These are phyloP conservation scores for Cyberlindnera xishuangbannaensis DNA, from an alignment of 805 yeast genomes.

Conservation along the genomic window DNA sequence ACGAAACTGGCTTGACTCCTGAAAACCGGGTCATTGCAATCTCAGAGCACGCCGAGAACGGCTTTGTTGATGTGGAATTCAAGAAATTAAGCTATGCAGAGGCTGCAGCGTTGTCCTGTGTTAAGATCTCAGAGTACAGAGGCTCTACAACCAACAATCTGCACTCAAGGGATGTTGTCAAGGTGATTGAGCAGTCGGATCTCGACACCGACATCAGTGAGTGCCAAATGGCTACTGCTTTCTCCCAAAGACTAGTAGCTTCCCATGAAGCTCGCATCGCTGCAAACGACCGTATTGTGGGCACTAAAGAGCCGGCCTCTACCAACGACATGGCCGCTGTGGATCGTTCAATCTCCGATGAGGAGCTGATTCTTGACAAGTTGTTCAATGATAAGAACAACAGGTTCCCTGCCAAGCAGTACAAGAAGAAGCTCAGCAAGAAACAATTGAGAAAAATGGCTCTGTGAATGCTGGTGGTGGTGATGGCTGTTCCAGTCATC, in stretches of 20 bases:
- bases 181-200: conserved; percentile 14
- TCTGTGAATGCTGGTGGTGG: no score
- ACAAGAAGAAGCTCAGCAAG: conserved; percentile 11
- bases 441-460: conserved; percentile 7
- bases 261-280: no score
- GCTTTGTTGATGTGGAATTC: conserved; percentile 40
- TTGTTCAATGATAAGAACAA: conserved; percentile 19
- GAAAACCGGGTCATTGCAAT: conserved; percentile 16
- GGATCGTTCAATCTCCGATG: conserved; percentile 6
- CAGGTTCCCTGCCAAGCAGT: conserved; percentile 19
- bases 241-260: no score
- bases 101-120: conserved; percentile 34
- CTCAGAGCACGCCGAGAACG: conserved; percentile 28
- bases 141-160: conserved; percentile 1
- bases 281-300: no score
- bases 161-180: not conserved
- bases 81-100: conserved; percentile 50
- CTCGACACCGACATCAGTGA: conserved; percentile 17
- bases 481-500: no score
- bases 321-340: not conserved
- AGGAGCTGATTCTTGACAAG: conserved; percentile 10
- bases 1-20: no score
- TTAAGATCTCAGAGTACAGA: conserved; percentile 2
- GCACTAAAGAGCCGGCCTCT: conserved; percentile 2
- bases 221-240: conserved; percentile 22